phyloP scores from a whole-genome alignment of 306 rosid species.

The Trichosanthes cucumerina region DNA sequence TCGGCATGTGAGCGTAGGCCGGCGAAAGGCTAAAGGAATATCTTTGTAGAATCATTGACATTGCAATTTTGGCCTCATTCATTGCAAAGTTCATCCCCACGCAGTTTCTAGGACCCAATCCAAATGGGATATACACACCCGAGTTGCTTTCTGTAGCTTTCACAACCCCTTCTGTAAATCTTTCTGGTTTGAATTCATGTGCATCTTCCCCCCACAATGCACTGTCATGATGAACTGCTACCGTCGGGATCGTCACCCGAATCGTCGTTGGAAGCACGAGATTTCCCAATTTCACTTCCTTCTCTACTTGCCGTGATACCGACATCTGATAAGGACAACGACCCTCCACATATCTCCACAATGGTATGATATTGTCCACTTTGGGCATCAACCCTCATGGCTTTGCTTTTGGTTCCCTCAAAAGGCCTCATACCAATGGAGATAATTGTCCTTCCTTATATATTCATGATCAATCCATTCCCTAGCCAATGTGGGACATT shows the following conservation, averaged over 20 bases:
- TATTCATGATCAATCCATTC: too few relatives aligned
- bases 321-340: too few relatives aligned
- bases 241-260: not conserved
- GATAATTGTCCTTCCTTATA: too few relatives aligned
- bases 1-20: slow-evolving; percentile 21
- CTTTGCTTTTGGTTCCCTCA: too few relatives aligned
- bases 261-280: not conserved
- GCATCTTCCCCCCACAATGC: slow-evolving; percentile 28
- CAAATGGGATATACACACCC: slow-evolving; percentile 22
- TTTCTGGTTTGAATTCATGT: slow-evolving; percentile 29
- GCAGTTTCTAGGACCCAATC: slow-evolving; percentile 20
- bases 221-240: slow-evolving; percentile 20
- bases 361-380: too few relatives aligned
- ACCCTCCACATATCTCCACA: too few relatives aligned
- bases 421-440: too few relatives aligned
- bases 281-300: not conserved
- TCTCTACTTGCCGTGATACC: not conserved
- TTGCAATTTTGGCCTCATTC: slow-evolving; percentile 29
- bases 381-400: too few relatives aligned
- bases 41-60: slow-evolving; percentile 28
- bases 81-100: slow-evolving; percentile 20
- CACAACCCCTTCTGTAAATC: slow-evolving; percentile 26
- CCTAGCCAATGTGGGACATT: too few relatives aligned
- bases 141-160: slow-evolving; percentile 2
- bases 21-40: slow-evolving; percentile 38